Evolutionary conservation across 2,329 filamentous ascomycete genomes (phyloP).

Genomic region (Cladophialophora chaetospira): DNA sequence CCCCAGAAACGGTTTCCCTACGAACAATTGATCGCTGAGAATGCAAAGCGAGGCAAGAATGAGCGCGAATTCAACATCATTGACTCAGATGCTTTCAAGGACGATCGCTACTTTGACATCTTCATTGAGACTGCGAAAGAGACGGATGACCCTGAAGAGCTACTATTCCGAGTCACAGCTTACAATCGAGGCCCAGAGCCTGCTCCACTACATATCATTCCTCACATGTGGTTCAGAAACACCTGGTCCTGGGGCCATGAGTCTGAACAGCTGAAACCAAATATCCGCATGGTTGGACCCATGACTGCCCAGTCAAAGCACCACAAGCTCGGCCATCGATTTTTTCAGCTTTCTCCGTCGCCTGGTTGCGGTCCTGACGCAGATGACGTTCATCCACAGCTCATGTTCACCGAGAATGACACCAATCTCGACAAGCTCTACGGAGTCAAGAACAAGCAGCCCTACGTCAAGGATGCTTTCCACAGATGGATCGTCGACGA

Average conservation of each 20-base stretch:
- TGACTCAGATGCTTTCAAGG: constrained; percentile 84
- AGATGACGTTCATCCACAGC: constrained; percentile 78
- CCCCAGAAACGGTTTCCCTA: constrained; percentile 91
- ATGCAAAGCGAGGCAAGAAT: constrained; percentile 71
- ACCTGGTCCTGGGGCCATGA: constrained; percentile 95
- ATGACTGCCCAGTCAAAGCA: constrained; percentile 77
- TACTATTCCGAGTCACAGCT: constrained; percentile 90
- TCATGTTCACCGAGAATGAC: constrained; percentile 95
- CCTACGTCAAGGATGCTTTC: constrained; percentile 94
- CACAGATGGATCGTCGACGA: constrained; percentile 82
- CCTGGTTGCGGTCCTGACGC: constrained; percentile 78
- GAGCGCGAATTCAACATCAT: constrained; percentile 90
- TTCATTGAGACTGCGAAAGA: constrained; percentile 97
- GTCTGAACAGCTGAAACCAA: constrained; percentile 72
- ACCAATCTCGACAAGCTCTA: constrained; percentile 82
- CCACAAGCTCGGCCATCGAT: constrained; percentile 76
- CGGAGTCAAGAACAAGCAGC: constrained; percentile 72
- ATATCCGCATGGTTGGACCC: constrained; percentile 66
- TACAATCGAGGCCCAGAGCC: constrained; percentile 93
- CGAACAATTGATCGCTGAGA: constrained; percentile 81
- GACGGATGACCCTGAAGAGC: constrained; percentile 83
- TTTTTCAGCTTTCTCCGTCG: constrained; percentile 82
- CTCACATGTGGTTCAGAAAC: constrained; percentile 95
- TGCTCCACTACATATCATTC: constrained; percentile 88
- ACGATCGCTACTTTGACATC: constrained; percentile 94